Evolutionary conservation across 345 rosid species (phyloP), one percentile per base, ranked within the genome.

Genomic region (Sisymbrium irio): DNA sequence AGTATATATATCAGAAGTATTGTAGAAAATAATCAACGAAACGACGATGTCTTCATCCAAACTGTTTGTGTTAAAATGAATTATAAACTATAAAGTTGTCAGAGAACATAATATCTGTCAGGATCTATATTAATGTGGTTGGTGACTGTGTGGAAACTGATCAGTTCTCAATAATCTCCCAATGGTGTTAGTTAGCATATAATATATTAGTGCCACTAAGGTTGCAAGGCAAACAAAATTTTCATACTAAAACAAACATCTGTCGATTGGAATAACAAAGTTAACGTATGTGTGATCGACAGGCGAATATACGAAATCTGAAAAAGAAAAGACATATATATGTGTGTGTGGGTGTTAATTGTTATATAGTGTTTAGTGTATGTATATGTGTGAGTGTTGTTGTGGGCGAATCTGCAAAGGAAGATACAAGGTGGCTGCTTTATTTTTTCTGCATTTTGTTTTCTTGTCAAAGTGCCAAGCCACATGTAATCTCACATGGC

Each of bases 341-440:
- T 9, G 19, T 5, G 6, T 35, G 32, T 69, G 27, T 22, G n/a
- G n/a, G n/a, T n/a, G n/a, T n/a, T n/a, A n/a, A n/a, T n/a, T n/a
- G 25, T 47, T 30, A 4, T 30, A 6, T 30, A 5, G 7, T 30
- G 39, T 53, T 27, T 27, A 27, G 28, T 27, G 28, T 27, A 27
- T 27, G 4, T 27, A 27, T 27, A 27, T 74, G 25, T 5, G 28
- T 67, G 68, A 59, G 73, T 75, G 79, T 75, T 75, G 63, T 60
- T 58, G 78, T 66, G 73, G 73, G 61, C 58, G 67, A 74, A 74
- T 74, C 78, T 47, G 66, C 44, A 49, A 60, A 75, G 62, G 68
- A 67, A 44, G 70, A 54, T 76, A 69, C 74, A 69, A 62, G 69
- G 59, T 69, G 78, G 75, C 51, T 74, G 73, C 73, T 74, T 70